Conservation (phyloP, 345 rosid species). For the Eucalyptus erythrocorys region DNA sequence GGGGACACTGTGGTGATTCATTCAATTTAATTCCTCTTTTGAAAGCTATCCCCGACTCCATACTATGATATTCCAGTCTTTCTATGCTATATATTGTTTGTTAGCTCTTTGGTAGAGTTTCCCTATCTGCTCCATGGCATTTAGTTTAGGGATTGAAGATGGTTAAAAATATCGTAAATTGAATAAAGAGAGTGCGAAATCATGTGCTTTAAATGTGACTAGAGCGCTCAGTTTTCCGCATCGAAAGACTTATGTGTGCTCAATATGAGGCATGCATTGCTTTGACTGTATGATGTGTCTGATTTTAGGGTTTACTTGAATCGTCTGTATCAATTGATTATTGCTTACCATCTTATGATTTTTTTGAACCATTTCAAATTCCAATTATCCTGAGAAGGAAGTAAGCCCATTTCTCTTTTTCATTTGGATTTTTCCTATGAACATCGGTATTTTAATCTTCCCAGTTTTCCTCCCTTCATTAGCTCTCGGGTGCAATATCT, state of each 20-base stretch:
- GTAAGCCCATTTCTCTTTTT: neutral
- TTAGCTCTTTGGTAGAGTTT: neutral
- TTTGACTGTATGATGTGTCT: neutral
- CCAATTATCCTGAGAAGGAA: neutral
- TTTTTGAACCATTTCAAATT: neutral
- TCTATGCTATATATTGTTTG: neutral
- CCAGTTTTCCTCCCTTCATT: neutral
- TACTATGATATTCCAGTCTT: neutral
- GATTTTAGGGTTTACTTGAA: neutral
- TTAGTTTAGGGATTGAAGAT: neutral
- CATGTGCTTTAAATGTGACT: neutral
- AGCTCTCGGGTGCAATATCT: neutral
- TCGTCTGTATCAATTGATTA: neutral
- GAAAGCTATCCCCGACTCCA: neutral
- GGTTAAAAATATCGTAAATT: neutral
- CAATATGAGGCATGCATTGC: neutral
- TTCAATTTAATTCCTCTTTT: neutral
- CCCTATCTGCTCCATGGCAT: neutral
- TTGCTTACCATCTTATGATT: neutral
- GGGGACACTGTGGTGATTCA: neutral
- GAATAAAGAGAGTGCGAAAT: neutral
- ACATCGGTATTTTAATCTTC: neutral
- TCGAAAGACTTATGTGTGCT: neutral
- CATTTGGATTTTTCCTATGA: neutral
- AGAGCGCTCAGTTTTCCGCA: neutral